Evolutionary conservation across 2,329 filamentous ascomycete species (phyloP).

Genomic region (Stachybotrys elegans): DNA sequence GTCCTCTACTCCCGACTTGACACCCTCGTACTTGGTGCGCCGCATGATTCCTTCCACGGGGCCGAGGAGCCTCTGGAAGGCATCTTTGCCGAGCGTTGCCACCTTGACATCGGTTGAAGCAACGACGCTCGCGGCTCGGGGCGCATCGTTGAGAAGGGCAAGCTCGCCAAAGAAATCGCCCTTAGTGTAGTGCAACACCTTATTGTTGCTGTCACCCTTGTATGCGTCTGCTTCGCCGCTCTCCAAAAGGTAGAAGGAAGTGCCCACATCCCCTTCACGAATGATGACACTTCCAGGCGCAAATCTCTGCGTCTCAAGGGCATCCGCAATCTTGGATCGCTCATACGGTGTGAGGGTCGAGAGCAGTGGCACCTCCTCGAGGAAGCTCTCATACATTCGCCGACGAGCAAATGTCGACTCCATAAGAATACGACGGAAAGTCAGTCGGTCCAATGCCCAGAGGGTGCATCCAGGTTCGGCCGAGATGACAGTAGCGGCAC

Average conservation of each 20-base stretch:
- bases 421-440: constrained; percentile 97
- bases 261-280: constrained; percentile 81
- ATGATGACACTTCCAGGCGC: constrained; percentile 79
- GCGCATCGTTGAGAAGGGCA: constrained; percentile 87
- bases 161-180: constrained; percentile 98
- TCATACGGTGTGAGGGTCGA: constrained; percentile 84
- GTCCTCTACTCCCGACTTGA: constrained; percentile 58
- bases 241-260: constrained; percentile 89
- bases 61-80: constrained; percentile 88
- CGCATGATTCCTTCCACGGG: constrained; percentile 94
- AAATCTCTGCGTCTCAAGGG: constrained; percentile 86
- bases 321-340: constrained; percentile 94
- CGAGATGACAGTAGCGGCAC: constrained; percentile 88
- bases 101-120: constrained; percentile 87
- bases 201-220: constrained; percentile 65
- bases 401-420: constrained; percentile 94
- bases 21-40: constrained; percentile 60
- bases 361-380: constrained; percentile 88
- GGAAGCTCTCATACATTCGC: constrained; percentile 94
- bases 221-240: constrained; percentile 80
- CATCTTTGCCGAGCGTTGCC: constrained; percentile 84
- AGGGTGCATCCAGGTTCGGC: constrained; percentile 73
- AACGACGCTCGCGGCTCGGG: constrained; percentile 83
- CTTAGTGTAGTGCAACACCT: constrained; percentile 78
- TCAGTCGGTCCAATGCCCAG: constrained; percentile 92